A percentile compares a stretch with the other conserved stretches of the same genome.
These are phyloP conservation scores for Trypanosomatidae sp. DNA, from an alignment of 208 protist genomes.

Conservation along the genomic window DNA sequence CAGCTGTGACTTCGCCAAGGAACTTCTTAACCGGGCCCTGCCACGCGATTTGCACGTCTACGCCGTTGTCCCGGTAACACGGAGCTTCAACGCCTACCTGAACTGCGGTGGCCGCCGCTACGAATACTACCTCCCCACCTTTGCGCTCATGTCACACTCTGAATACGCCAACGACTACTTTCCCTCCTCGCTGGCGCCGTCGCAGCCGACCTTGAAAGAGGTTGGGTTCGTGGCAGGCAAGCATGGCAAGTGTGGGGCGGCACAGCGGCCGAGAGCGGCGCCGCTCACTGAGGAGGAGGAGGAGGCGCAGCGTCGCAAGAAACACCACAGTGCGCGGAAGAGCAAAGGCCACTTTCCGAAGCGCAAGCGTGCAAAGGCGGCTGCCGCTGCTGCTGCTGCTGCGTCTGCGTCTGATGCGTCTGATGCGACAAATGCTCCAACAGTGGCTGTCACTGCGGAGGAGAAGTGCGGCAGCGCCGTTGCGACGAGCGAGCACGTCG, in stretches of 20 bases:
- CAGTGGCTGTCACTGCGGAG: too few relatives aligned
- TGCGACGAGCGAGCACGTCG: too few relatives aligned
- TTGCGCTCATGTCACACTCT: conserved; percentile 65
- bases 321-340: conserved; percentile 23
- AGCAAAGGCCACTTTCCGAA: conserved; percentile 62
- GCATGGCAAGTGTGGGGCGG: conserved; percentile 9
- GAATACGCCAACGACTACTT: conserved; percentile 66
- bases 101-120: conserved; percentile 88
- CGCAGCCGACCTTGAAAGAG: conserved; percentile 59
- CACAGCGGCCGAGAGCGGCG: conserved; percentile 6
- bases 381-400: too few relatives aligned
- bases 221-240: conserved; percentile 45
- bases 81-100: conserved; percentile 95
- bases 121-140: conserved; percentile 95
- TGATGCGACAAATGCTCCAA: too few relatives aligned
- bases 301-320: conserved; percentile 13
- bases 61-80: conserved; percentile 78
- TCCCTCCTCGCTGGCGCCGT: conserved; percentile 54
- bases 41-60: conserved; percentile 84
- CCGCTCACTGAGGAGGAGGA: conserved; percentile 22
- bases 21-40: conserved; percentile 72
- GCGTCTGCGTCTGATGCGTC: too few relatives aligned
- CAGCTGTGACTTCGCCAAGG: conserved; percentile 66
- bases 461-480: too few relatives aligned
- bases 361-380: conserved; percentile 26